A percentile compares a stretch with the other conserved stretches of the same genome.
phyloP scores from a whole-genome alignment of 371 early-diverging fungal genomes.

The Mucor plumbeus region DNA sequence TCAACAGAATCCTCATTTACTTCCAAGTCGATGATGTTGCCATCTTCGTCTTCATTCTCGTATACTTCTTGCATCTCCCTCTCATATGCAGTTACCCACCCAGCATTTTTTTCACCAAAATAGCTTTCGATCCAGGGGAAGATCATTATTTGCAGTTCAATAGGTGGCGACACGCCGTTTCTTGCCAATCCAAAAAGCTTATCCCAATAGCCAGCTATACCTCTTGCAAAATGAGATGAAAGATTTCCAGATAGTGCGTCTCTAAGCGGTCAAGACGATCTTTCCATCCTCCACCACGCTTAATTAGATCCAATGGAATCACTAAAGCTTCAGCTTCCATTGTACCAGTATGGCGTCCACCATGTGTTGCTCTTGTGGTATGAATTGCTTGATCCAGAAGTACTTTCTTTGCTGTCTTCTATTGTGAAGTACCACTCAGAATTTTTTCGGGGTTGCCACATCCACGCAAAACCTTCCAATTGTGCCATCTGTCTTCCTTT shows the following conservation, averaged over 20 bases:
- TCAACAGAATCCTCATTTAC: too few species aligned
- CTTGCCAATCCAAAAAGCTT: constrained; percentile 5
- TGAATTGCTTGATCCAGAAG: background rate
- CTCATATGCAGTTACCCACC: constrained; percentile 6
- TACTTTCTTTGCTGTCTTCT: too few species aligned
- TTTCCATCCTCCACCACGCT: constrained; percentile 10
- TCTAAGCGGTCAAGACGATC: constrained; percentile 8
- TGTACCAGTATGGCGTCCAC: constrained; percentile 4
- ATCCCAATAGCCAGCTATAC: constrained; percentile 14
- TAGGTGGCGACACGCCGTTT: background rate
- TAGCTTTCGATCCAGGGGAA: constrained; percentile 6
- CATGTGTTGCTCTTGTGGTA: constrained; percentile 9
- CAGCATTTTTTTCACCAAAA: background rate
- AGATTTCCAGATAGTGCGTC: constrained; percentile 8
- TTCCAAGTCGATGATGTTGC: too few species aligned
- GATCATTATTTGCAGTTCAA: background rate
- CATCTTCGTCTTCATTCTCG: background rate
- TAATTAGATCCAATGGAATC: background rate
- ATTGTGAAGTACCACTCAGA: too few species aligned
- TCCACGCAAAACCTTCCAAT: too few species aligned
- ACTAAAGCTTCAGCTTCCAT: constrained; percentile 7
- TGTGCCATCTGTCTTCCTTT: background rate
- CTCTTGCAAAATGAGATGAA: constrained; percentile 1
- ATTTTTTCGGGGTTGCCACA: too few species aligned
- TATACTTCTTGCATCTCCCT: constrained; percentile 5